Evolutionary conservation across 2,329 filamentous ascomycete species (phyloP).

Genomic region (Pyrenophora teres): DNA sequence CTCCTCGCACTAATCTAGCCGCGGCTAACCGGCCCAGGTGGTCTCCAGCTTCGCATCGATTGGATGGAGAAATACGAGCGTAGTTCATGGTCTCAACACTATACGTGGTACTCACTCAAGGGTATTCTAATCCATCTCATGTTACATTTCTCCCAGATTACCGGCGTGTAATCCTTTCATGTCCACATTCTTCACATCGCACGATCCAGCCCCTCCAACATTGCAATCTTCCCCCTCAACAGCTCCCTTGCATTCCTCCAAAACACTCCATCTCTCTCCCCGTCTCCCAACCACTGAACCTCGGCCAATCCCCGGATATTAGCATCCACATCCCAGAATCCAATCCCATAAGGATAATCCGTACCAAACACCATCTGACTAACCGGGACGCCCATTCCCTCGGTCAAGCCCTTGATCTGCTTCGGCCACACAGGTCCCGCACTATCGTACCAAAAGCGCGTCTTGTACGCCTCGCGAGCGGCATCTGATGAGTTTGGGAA

Average conservation of each 20-base stretch:
- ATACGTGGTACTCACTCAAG: no score
- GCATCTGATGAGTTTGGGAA: slow-evolving; percentile 33
- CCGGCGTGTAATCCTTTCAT: neutral
- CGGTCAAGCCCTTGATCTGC: slow-evolving; percentile 44
- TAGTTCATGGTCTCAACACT: no score
- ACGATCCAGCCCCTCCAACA: neutral
- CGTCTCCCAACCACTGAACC: slow-evolving; percentile 23
- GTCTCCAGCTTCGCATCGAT: slow-evolving; percentile 1
- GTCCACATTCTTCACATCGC: no score
- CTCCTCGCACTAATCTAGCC: slow-evolving; percentile 13
- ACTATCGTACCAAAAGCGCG: slow-evolving; percentile 46
- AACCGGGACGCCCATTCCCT: slow-evolving; percentile 35
- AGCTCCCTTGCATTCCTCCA: slow-evolving; percentile 31
- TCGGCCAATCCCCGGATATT: slow-evolving; percentile 39
- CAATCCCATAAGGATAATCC: slow-evolving; percentile 47
- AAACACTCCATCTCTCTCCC: slow-evolving; percentile 38
- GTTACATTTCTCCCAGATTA: no score
- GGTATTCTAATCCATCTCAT: no score
- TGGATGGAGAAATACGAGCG: neutral
- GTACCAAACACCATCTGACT: slow-evolving; percentile 46
- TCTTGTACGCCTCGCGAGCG: slow-evolving; percentile 35
- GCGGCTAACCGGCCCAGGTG: slow-evolving; percentile 22
- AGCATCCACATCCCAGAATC: slow-evolving; percentile 43
- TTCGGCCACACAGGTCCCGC: slow-evolving; percentile 46
- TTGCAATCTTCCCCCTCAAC: slow-evolving; percentile 32